phyloP scores from a whole-genome alignment of 2,329 filamentous ascomycete genomes.

The Periconia sp. region DNA sequence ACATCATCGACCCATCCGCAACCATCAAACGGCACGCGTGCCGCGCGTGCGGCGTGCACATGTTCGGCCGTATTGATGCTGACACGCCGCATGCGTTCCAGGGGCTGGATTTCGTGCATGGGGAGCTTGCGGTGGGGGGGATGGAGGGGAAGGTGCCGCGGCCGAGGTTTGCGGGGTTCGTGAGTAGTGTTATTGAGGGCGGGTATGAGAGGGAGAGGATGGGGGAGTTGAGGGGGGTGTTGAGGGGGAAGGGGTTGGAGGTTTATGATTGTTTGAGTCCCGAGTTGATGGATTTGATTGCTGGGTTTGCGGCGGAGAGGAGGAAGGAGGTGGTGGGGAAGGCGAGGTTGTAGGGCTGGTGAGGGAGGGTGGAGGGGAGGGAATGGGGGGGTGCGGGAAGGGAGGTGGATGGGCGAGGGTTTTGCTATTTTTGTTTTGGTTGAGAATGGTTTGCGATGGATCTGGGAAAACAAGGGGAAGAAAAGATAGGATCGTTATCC shows the following conservation, averaged over 20 bases:
- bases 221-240: slow-evolving; percentile 55
- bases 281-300: slow-evolving; percentile 59
- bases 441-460: no score
- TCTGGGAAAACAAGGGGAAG: no score
- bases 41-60: slow-evolving; percentile 56
- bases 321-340: no score
- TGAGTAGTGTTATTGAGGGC: slow-evolving; percentile 69
- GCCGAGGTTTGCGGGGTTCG: slow-evolving; percentile 69
- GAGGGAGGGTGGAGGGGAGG: no score
- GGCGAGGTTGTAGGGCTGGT: no score
- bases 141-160: slow-evolving; percentile 73
- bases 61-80: slow-evolving; percentile 64
- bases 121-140: slow-evolving; percentile 57
- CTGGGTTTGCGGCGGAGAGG: slow-evolving; percentile 51
- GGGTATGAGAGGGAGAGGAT: slow-evolving; percentile 61
- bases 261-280: slow-evolving; percentile 66
- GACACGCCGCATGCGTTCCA: slow-evolving; percentile 64
- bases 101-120: slow-evolving; percentile 70
- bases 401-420: no score
- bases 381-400: no score
- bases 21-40: slow-evolving; percentile 55
- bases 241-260: slow-evolving; percentile 59
- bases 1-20: slow-evolving; percentile 58
- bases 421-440: no score
- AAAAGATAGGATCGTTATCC: no score